Conservation (phyloP, 2,329 filamentous ascomycete species). For the Geosmithia morbida region DNA sequence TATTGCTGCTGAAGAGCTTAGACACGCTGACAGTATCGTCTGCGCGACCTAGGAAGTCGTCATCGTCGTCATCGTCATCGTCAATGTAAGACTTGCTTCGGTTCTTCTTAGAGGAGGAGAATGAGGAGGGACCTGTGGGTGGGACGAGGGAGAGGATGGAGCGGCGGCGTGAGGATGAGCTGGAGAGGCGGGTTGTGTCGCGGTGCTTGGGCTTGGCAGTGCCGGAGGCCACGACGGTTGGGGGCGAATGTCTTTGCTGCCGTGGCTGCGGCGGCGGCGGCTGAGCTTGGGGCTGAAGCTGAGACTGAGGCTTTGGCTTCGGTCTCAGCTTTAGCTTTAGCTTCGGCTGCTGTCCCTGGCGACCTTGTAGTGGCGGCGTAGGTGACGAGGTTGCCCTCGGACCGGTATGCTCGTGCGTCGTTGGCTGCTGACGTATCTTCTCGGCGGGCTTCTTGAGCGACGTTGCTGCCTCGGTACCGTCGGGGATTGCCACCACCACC, state of each 20-base stretch:
- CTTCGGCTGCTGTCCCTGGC: too few relatives aligned
- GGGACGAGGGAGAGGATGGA: constrained; percentile 29
- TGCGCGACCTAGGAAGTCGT: constrained; percentile 14
- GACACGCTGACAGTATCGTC: constrained; percentile 8
- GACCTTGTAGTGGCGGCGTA: too few relatives aligned
- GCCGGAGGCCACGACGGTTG: background rate
- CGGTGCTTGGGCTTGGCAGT: constrained; percentile 10
- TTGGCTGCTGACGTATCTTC: background rate
- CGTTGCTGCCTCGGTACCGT: background rate
- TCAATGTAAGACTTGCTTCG: constrained; percentile 5
- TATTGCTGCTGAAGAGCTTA: constrained; percentile 3
- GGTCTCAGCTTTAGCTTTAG: background rate
- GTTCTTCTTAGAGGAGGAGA: background rate
- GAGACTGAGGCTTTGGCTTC: background rate
- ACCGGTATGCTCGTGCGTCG: background rate
- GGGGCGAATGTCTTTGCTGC: background rate
- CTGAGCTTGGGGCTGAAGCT: too few relatives aligned
- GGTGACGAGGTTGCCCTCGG: too few relatives aligned
- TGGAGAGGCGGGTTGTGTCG: constrained; percentile 8
- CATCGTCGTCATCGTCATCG: constrained; percentile 12
- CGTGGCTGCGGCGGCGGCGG: too few relatives aligned
- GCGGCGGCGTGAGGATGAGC: constrained; percentile 12
- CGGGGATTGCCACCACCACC: too few relatives aligned
- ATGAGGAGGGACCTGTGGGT: constrained; percentile 7
- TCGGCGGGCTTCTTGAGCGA: background rate